These are phyloP conservation scores for Yarrowia hollandica DNA, from an alignment of 805 yeast genomes.

Conservation along the genomic window DNA sequence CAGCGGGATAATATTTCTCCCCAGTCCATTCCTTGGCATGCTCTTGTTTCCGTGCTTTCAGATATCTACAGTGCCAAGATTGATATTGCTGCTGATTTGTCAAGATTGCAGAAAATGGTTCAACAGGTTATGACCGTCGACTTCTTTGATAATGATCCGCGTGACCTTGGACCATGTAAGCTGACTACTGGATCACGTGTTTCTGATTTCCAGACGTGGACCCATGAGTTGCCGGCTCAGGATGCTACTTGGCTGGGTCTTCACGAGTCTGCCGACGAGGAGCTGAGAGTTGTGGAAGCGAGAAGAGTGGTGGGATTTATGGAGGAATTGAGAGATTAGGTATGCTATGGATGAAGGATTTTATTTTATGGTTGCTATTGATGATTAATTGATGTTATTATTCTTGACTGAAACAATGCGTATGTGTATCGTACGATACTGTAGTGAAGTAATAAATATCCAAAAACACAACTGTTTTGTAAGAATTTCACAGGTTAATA, in stretches of 20 bases:
- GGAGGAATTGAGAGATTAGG: slow-evolving; percentile 22
- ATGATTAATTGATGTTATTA: no score
- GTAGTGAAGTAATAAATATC: no score
- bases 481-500: no score
- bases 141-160: not conserved
- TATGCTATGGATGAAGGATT: not conserved
- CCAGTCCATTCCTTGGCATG: slow-evolving; percentile 55
- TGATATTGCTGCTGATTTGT: slow-evolving; percentile 35
- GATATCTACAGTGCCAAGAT: slow-evolving; percentile 58
- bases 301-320: slow-evolving; percentile 13
- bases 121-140: not conserved
- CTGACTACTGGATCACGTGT: slow-evolving; percentile 4
- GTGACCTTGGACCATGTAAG: not conserved
- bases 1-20: slow-evolving; percentile 48
- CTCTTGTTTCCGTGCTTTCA: slow-evolving; percentile 51
- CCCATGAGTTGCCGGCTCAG: slow-evolving; percentile 1
- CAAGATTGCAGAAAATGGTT: not conserved
- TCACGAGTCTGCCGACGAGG: slow-evolving; percentile 8
- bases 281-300: slow-evolving; percentile 1
- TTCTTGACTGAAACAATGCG: no score
- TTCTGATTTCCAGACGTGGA: slow-evolving; percentile 4
- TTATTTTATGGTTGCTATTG: no score
- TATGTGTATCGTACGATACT: no score
- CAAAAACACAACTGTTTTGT: no score
- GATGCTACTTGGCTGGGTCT: slow-evolving; percentile 26